phyloP scores from a whole-genome alignment of 1,139 yeast species.

The Wickerhamomyces sp. region DNA sequence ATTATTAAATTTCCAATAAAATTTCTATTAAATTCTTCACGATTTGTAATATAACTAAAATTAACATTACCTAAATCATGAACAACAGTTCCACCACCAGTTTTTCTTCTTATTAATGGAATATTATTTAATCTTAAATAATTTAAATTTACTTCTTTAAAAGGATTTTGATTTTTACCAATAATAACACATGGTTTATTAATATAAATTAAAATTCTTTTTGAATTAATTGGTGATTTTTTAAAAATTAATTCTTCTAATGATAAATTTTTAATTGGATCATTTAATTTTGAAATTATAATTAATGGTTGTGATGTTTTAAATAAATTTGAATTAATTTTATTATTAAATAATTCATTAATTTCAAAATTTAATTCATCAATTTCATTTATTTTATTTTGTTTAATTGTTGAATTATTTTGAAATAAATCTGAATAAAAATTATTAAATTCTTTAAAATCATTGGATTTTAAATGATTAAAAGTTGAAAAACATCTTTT shows the following conservation, averaged over 20 bases:
- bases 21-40: slow-evolving; percentile 46
- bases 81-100: slow-evolving; percentile 98
- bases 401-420: background rate
- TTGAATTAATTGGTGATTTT: slow-evolving; percentile 46
- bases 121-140: slow-evolving; percentile 35
- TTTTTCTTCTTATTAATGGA: slow-evolving; percentile 72
- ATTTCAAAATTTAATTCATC: slow-evolving; percentile 22
- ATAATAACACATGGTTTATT: slow-evolving; percentile 85
- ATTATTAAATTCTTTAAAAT: slow-evolving; percentile 17
- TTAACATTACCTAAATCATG: slow-evolving; percentile 93
- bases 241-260: slow-evolving; percentile 75
- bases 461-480: slow-evolving; percentile 8
- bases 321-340: too few relatives aligned
- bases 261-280: slow-evolving; percentile 77
- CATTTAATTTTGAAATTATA: slow-evolving; percentile 42
- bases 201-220: slow-evolving; percentile 64
- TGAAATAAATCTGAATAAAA: slow-evolving; percentile 22
- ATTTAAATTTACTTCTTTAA: slow-evolving; percentile 72
- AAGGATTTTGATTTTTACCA: slow-evolving; percentile 96
- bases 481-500: background rate
- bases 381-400: slow-evolving; percentile 10
- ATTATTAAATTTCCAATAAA: slow-evolving; percentile 19
- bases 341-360: slow-evolving; percentile 15
- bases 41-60: slow-evolving; percentile 73
- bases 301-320: slow-evolving; percentile 15